Percentiles rank a stretch among this genome's conserved stretches.
Conservation (phyloP, 2,329 filamentous ascomycete genomes). For the Elsinoe arachidis region DNA sequence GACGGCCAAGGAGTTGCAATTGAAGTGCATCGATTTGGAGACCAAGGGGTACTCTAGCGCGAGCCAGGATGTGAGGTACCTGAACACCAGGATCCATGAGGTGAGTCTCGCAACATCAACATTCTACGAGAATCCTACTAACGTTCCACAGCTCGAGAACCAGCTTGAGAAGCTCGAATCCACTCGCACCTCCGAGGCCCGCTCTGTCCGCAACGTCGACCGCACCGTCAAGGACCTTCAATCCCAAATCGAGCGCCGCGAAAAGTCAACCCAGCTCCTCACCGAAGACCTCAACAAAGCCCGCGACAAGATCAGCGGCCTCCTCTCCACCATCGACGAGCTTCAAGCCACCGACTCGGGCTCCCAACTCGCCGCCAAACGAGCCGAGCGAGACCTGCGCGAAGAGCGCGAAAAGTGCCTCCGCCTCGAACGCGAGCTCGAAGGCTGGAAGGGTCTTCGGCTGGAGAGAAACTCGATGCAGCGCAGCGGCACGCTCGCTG, state of each 20-base stretch:
- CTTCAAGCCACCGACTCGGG: constrained; percentile 79
- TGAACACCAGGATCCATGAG: constrained; percentile 91
- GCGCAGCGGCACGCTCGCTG: constrained; percentile 24
- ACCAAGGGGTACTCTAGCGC: constrained; percentile 94
- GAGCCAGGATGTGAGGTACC: constrained; percentile 89
- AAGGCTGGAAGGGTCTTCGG: constrained; percentile 66
- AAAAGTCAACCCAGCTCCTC: constrained; percentile 72
- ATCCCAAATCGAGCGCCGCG: constrained; percentile 82
- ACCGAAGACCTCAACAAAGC: constrained; percentile 76
- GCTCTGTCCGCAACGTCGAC: constrained; percentile 85
- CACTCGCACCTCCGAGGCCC: constrained; percentile 68
- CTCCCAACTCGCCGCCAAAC: constrained; percentile 70
- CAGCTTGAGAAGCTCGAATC: constrained; percentile 84
- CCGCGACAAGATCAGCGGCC: constrained; percentile 82
- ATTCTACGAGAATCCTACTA: constrained; percentile 23
- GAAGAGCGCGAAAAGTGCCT: constrained; percentile 78
- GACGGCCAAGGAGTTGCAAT: constrained; percentile 78
- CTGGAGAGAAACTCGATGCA: constrained; percentile 47
- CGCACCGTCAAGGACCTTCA: constrained; percentile 90
- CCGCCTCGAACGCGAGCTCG: constrained; percentile 78
- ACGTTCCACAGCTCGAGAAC: constrained; percentile 26
- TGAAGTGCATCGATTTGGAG: constrained; percentile 84
- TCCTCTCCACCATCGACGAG: constrained; percentile 86
- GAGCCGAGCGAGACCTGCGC: constrained; percentile 80
- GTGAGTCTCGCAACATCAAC: constrained; percentile 45